Base-by-base conservation (phyloP, 2,329 filamentous ascomycete species). In the Exserohilum rostratum region DNA sequence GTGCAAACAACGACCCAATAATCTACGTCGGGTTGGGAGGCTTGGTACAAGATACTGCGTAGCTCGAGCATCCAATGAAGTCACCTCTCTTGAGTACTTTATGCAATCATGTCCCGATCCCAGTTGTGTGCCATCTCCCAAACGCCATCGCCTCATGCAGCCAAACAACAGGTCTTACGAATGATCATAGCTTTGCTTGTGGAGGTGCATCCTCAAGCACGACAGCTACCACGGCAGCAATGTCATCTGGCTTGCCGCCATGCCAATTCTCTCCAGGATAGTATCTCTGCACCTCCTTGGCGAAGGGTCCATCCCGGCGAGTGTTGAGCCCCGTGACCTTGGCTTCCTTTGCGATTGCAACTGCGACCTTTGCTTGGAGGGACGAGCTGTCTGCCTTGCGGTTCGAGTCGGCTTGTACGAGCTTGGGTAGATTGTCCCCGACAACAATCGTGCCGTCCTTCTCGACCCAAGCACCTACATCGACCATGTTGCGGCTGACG, bases 161-260 rank as follows among this genome's bases (percentile, higher is more conserved):
- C 58, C 52, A 58, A 62, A 56, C 33, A 51, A 55, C 33, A 60
- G 52, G 46, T 58, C 58, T 60, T 64, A 59, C 50, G 65, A 50
- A 53, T 46, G 20, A 53, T 61, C 56, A 61, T 38, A 51, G 53
- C 55, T 57, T 61, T 29, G 55, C 37, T 48, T 48, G 57, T 42
- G 54, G 47, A 35, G 60, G 45, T 31, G 51, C 30, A 34, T 67
- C 61, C 50, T 74, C 70, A 7, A 73, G 63, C 30, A 74, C 74
- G 13, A 76, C 62, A 29, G 88, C 86, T 12, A 93, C 87, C 46
- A 99, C 81, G 4, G 91, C 91, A 68, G 91, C 93, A 55, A 99
- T 97, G 75, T 99, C 95, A 72, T 99, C 95, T 17, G 96, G 85
- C 76, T 99, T 99, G 47, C 95, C 95, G 53, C 95, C 95, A 54